These are phyloP conservation scores for Leishmania tarentolae DNA, from an alignment of 208 protist genomes.

Conservation along the genomic window DNA sequence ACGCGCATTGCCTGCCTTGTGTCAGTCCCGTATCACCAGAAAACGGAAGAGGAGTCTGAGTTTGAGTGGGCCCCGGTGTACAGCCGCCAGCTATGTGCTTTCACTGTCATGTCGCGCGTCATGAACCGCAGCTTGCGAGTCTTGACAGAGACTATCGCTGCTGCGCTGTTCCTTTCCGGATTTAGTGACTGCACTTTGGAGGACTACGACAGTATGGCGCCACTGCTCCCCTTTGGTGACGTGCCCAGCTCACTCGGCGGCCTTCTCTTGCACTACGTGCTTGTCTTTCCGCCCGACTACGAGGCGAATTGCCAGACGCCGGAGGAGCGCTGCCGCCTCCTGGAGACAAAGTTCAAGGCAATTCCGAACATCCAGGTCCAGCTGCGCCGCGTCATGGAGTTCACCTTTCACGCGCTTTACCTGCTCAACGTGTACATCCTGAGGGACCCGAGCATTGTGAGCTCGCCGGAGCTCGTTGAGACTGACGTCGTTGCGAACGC, in stretches of 20 bases:
- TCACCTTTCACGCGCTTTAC: slow-evolving; percentile 78
- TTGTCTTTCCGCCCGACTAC: slow-evolving; percentile 86
- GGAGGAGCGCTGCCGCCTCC: slow-evolving; percentile 58
- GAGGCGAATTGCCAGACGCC: slow-evolving; percentile 63
- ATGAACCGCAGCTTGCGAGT: slow-evolving; percentile 82
- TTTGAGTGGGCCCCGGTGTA: slow-evolving; percentile 87
- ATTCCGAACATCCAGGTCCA: slow-evolving; percentile 66
- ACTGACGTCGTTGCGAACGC: slow-evolving; percentile 48
- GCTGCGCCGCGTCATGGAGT: slow-evolving; percentile 77
- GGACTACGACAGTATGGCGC: slow-evolving; percentile 57
- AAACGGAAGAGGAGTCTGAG: slow-evolving; percentile 23
- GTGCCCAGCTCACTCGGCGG: slow-evolving; percentile 76
- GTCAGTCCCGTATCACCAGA: slow-evolving; percentile 61
- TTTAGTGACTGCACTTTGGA: slow-evolving; percentile 61
- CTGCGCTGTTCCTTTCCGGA: slow-evolving; percentile 64
- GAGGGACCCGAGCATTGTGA: slow-evolving; percentile 37
- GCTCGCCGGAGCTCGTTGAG: slow-evolving; percentile 28
- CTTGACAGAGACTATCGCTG: slow-evolving; percentile 81
- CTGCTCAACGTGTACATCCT: slow-evolving; percentile 72
- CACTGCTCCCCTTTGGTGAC: slow-evolving; percentile 71
- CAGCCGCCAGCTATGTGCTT: slow-evolving; percentile 85
- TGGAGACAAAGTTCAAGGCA: slow-evolving; percentile 68
- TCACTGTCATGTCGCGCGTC: slow-evolving; percentile 76
- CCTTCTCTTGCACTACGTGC: slow-evolving; percentile 85
- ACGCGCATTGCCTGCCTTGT: slow-evolving; percentile 80